These are phyloP conservation scores for Calophaca sinica DNA, from an alignment of 306 rosid species.

Conservation along the genomic window DNA sequence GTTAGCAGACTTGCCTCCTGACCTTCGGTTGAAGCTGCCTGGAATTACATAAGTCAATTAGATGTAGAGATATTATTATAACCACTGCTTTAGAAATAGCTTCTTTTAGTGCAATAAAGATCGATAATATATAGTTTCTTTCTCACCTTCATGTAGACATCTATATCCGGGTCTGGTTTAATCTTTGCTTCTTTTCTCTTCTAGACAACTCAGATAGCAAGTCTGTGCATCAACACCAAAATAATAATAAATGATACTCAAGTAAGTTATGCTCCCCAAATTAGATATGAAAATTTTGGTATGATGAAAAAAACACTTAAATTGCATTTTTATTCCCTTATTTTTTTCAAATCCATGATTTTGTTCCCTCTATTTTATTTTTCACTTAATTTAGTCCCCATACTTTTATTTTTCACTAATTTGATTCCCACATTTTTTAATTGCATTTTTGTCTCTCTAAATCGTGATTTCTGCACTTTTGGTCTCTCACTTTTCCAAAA, in stretches of 20 bases:
- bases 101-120: background rate
- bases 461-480: no score
- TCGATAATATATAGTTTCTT: slow-evolving; percentile 14
- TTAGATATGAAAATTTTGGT: slow-evolving; percentile 4
- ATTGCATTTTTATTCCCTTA: no score
- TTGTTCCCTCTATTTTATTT: no score
- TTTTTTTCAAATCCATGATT: no score
- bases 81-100: background rate
- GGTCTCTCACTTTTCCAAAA: no score
- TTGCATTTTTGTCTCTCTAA: no score
- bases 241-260: background rate
- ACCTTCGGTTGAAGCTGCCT: slow-evolving; percentile 61
- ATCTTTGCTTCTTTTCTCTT: slow-evolving; percentile 80
- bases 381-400: no score
- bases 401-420: no score
- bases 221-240: slow-evolving; percentile 41
- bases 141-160: slow-evolving; percentile 86
- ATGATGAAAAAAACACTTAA: background rate
- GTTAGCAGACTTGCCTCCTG: slow-evolving; percentile 66
- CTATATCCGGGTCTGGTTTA: slow-evolving; percentile 82
- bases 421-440: no score
- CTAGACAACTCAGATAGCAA: slow-evolving; percentile 73
- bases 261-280: background rate
- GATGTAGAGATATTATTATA: background rate
- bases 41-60: slow-evolving; percentile 15